Percentiles rank a stretch among this genome's conserved stretches.
Evolutionary conservation across 306 rosid genomes (phyloP).

Genomic region (Cyamopsis tetragonoloba): DNA sequence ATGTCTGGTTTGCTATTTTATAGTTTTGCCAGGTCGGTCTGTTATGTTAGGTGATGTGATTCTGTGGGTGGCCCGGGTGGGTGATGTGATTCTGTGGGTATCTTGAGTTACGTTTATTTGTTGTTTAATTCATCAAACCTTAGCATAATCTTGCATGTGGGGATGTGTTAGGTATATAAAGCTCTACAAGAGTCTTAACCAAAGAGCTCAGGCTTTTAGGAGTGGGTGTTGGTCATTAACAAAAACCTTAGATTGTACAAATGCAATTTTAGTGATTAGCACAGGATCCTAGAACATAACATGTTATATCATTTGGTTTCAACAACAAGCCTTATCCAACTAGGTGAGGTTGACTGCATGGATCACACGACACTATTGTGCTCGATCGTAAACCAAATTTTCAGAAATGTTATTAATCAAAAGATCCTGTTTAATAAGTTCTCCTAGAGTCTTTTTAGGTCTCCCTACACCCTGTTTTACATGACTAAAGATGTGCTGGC

Average conservation of each 20-base stretch:
- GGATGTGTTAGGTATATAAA: neutral
- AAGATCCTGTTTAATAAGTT: too few species aligned
- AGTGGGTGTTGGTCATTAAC: neutral
- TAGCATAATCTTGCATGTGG: neutral
- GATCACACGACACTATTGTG: too few species aligned
- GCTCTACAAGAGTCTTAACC: neutral
- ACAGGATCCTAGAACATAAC: neutral
- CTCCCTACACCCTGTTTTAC: too few species aligned
- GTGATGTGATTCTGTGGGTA: slow-evolving; percentile 1
- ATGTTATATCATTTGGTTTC: slow-evolving; percentile 1
- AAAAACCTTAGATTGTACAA: neutral
- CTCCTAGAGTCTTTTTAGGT: too few species aligned
- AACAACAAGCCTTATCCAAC: too few species aligned
- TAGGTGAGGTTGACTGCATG: too few species aligned
- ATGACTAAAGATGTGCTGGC: too few species aligned
- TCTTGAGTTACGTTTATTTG: slow-evolving; percentile 2
- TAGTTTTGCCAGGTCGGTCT: slow-evolving; percentile 23
- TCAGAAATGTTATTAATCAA: too few species aligned
- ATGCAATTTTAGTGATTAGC: neutral
- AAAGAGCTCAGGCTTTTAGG: neutral
- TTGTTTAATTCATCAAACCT: neutral
- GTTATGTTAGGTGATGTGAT: too few species aligned
- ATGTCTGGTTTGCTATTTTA: neutral
- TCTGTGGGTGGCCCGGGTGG: neutral
- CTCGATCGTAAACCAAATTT: too few species aligned